A percentile compares a stretch with the other conserved stretches of the same genome.
Evolutionary conservation across 2,329 filamentous ascomycete genomes (phyloP).

Genomic region (Thermochaetoides dissita): DNA sequence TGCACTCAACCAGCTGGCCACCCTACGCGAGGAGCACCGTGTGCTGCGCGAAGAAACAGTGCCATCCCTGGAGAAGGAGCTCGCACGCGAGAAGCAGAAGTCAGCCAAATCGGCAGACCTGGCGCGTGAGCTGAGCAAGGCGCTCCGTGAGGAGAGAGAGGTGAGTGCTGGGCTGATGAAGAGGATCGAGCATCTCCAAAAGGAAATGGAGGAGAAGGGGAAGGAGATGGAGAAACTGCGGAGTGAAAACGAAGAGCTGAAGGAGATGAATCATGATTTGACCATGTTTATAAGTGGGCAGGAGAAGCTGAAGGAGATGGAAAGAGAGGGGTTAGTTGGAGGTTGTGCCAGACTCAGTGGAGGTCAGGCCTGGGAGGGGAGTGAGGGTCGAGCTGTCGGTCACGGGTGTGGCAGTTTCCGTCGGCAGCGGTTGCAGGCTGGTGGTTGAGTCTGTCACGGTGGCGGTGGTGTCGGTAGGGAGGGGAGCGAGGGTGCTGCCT

Average conservation of each 20-base stretch:
- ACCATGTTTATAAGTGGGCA: slow-evolving; percentile 76
- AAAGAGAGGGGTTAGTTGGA: slow-evolving; percentile 41
- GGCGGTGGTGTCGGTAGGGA: slow-evolving; percentile 1
- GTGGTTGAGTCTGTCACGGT: background rate
- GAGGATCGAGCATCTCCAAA: slow-evolving; percentile 62
- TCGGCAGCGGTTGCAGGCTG: slow-evolving; percentile 1
- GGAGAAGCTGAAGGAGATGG: slow-evolving; percentile 63
- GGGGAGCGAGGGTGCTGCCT: background rate
- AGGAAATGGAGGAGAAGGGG: slow-evolving; percentile 41
- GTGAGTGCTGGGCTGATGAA: slow-evolving; percentile 69
- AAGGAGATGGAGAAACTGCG: slow-evolving; percentile 59
- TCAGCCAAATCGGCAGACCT: slow-evolving; percentile 61
- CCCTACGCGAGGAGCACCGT: slow-evolving; percentile 40
- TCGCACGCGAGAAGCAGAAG: slow-evolving; percentile 52
- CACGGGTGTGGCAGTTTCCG: background rate
- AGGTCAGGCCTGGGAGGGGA: too few relatives aligned
- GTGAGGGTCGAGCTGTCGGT: background rate
- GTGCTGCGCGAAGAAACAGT: slow-evolving; percentile 43
- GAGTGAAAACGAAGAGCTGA: slow-evolving; percentile 55
- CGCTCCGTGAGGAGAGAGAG: slow-evolving; percentile 74
- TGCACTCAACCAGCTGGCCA: slow-evolving; percentile 34
- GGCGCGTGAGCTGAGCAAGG: slow-evolving; percentile 59
- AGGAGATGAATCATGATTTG: slow-evolving; percentile 77
- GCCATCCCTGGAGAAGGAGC: slow-evolving; percentile 56
- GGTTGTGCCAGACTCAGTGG: too few relatives aligned